phyloP scores from a whole-genome alignment of 495 filamentous ascomycete genomes.

The Penicillium atrosanguineum region DNA sequence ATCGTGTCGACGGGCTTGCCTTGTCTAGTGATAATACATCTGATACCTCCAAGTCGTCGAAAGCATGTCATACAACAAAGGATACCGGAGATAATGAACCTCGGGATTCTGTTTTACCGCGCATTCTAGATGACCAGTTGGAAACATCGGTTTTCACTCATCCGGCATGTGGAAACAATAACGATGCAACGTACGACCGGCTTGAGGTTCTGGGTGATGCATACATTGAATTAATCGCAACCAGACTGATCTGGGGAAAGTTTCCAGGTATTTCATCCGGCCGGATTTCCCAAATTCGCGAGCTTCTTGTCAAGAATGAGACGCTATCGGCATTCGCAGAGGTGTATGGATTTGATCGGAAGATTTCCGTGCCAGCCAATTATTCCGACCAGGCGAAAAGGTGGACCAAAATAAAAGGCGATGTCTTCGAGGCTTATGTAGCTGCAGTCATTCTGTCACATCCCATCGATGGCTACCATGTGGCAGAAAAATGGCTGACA shows the following conservation, averaged over 20 bases:
- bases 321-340: slow-evolving; percentile 65
- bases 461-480: slow-evolving; percentile 53
- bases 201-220: slow-evolving; percentile 77
- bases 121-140: slow-evolving; percentile 54
- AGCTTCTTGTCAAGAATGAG: slow-evolving; percentile 72
- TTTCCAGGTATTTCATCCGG: slow-evolving; percentile 60
- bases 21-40: background rate
- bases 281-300: slow-evolving; percentile 61
- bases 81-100: background rate
- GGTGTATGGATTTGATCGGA: slow-evolving; percentile 64
- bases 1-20: background rate
- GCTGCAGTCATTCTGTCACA: slow-evolving; percentile 71
- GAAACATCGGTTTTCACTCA: slow-evolving; percentile 68
- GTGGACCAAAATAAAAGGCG: slow-evolving; percentile 68
- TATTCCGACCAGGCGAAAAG: slow-evolving; percentile 43
- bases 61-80: background rate
- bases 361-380: slow-evolving; percentile 49
- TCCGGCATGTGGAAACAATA: slow-evolving; percentile 40
- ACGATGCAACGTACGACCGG: slow-evolving; percentile 55
- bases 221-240: slow-evolving; percentile 68
- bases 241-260: slow-evolving; percentile 60
- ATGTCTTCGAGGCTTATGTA: slow-evolving; percentile 87
- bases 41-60: background rate
- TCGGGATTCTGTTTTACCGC: slow-evolving; percentile 52
- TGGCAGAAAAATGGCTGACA: slow-evolving; percentile 65